These are phyloP conservation scores for Mycena kentingensis DNA, from an alignment of 768 basidiomycete genomes.

Conservation along the genomic window DNA sequence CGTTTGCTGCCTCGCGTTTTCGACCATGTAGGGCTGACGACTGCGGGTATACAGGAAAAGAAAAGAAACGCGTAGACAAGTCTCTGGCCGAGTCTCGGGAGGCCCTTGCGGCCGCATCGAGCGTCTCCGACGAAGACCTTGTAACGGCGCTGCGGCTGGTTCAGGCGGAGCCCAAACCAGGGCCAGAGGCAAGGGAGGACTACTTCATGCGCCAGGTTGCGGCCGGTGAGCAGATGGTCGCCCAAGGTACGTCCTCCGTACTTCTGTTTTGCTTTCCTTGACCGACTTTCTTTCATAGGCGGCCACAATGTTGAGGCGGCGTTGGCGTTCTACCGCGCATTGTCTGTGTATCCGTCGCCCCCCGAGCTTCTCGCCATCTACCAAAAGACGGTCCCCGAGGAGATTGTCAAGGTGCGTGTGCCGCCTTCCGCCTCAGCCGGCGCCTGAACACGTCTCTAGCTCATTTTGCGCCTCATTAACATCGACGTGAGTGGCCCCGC, in stretches of 20 bases:
- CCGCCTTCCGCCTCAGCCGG: not conserved
- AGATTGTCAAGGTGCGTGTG: conserved; percentile 74
- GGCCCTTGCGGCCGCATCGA: conserved; percentile 34
- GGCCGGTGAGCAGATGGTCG: conserved; percentile 81
- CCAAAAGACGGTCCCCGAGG: conserved; percentile 83
- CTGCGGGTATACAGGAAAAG: too few relatives aligned
- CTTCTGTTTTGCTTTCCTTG: not conserved
- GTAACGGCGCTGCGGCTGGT: conserved; percentile 65
- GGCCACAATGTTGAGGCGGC: conserved; percentile 82
- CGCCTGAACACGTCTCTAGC: conserved; percentile 33
- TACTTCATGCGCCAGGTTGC: conserved; percentile 93
- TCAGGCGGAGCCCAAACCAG: conserved; percentile 65
- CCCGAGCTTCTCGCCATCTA: conserved; percentile 95
- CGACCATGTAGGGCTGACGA: too few relatives aligned
- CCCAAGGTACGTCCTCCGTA: conserved; percentile 66
- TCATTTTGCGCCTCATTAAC: conserved; percentile 83
- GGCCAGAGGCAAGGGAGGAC: conserved; percentile 77
- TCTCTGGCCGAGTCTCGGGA: conserved; percentile 55
- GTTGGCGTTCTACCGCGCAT: conserved; percentile 87
- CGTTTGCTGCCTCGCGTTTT: conserved; percentile 27
- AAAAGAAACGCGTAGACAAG: conserved; percentile 87
- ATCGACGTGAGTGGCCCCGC: conserved; percentile 82
- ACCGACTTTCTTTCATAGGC: conserved; percentile 50
- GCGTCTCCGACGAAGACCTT: conserved; percentile 54
- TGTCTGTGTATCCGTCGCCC: conserved; percentile 92